phyloP scores from a whole-genome alignment of 495 filamentous ascomycete genomes.

The Chlorociboria aeruginascens region DNA sequence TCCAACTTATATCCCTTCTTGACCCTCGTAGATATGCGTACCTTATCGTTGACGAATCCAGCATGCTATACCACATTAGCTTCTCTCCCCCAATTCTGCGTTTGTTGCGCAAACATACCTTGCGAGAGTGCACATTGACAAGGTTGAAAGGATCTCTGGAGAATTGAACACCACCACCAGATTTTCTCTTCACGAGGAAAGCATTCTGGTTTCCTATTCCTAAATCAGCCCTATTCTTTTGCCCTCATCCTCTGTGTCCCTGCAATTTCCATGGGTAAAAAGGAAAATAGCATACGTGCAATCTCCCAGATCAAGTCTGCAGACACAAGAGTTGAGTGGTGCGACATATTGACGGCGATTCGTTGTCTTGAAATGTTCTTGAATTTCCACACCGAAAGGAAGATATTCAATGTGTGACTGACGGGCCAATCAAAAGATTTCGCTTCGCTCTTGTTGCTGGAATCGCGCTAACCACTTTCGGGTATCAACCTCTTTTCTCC shows the following conservation, averaged over 20 bases:
- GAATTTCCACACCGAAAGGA: too few species aligned
- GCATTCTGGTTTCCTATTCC: constrained; percentile 61
- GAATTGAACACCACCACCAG: constrained; percentile 66
- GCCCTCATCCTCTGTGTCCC: neutral
- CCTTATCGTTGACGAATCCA: constrained; percentile 88
- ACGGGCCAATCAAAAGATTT: neutral
- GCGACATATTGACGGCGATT: constrained; percentile 34
- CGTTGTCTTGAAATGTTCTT: constrained; percentile 14
- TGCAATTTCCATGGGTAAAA: neutral
- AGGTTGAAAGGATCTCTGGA: constrained; percentile 90
- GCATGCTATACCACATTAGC: constrained; percentile 49
- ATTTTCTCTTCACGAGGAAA: constrained; percentile 81
- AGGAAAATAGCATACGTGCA: constrained; percentile 51
- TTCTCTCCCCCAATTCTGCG: neutral
- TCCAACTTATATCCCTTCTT: neutral
- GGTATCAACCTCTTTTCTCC: too few species aligned
- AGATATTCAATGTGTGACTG: neutral
- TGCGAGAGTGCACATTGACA: constrained; percentile 78
- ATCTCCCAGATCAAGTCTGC: constrained; percentile 85
- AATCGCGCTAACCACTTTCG: too few species aligned
- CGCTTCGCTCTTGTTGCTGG: too few species aligned
- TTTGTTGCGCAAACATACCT: constrained; percentile 43
- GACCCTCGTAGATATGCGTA: constrained; percentile 28
- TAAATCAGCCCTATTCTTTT: constrained; percentile 5
- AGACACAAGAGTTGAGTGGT: constrained; percentile 48